Base-by-base conservation (phyloP, 2,329 filamentous ascomycete genomes). In the Microcera coccophila region DNA sequence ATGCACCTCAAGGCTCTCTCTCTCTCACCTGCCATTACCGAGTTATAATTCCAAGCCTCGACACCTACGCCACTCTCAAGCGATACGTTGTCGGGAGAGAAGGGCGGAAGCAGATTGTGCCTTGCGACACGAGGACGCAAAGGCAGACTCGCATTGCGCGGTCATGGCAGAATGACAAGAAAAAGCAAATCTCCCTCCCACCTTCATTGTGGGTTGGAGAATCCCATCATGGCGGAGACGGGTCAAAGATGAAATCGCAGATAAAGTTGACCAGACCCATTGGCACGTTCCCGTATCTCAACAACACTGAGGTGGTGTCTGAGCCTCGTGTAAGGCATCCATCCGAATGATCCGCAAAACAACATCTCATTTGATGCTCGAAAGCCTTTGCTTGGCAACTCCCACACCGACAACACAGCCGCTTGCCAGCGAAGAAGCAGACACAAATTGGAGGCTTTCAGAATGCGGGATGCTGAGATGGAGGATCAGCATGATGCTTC, bases 401-500 rank as follows among this genome's bases (percentile, higher is more conserved):
- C 5, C 33, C 33, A 35, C 29, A 14, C 29, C 15, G 7, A 7
- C 29, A 14, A 32, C 29, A 32, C 29, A 32, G 29, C 29, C 29
- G 29, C 11, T 32, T 32, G 29, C 29, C 29, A 32, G 29, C 29
- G 29, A 32, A 16, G 15, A n/a, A 8, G 16, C 17, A 32, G 8
- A 32, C 15, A 32, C 15, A 17, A 32, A 32, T n/a, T 10, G n/a
- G 22, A 26, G 29, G 29, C 8, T 15, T n/a, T 32, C 15, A n/a
- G 8, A 16, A 8, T 16, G 11, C 29, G 15, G 29, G 8, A 8
- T 7, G 29, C 26, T 15, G 31, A 37, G 36, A 39, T 46, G 44
- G 44, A 46, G 44, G 17, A 48, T 40, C 38, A 36, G 29, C 35
- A 36, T 21, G 39, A 20, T 4, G 34, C 18, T 24, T 42, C 36